These are phyloP conservation scores for Penicillium antarcticum DNA, from an alignment of 495 filamentous ascomycete genomes.

Conservation along the genomic window DNA sequence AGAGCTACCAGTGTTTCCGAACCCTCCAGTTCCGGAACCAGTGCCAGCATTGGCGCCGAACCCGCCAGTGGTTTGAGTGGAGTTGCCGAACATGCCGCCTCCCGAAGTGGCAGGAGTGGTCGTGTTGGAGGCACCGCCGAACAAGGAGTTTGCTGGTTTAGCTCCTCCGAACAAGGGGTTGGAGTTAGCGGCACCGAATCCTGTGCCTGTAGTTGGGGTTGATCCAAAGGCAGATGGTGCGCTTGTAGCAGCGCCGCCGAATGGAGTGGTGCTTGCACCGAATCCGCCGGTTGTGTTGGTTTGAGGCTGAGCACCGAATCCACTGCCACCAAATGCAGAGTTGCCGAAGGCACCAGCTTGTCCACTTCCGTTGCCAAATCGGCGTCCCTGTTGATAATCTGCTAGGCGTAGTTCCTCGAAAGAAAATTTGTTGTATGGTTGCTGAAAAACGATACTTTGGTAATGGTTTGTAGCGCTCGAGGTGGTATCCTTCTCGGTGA, in stretches of 20 bases:
- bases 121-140: constrained; percentile 25
- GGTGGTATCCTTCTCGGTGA: constrained; percentile 74
- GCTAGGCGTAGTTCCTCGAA: constrained; percentile 85
- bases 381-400: constrained; percentile 85
- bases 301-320: constrained; percentile 37
- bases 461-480: constrained; percentile 64
- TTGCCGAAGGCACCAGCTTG: constrained; percentile 80
- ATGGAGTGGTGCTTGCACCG: constrained; percentile 48
- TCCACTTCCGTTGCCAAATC: constrained; percentile 74
- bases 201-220: constrained; percentile 48
- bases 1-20: constrained; percentile 29
- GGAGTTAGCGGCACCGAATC: constrained; percentile 51
- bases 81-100: constrained; percentile 14
- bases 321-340: constrained; percentile 37
- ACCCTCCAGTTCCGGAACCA: constrained; percentile 19
- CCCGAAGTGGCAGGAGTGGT: constrained; percentile 24
- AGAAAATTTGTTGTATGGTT: constrained; percentile 82
- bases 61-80: constrained; percentile 18
- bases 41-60: constrained; percentile 30
- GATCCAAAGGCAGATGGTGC: constrained; percentile 41
- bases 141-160: constrained; percentile 40
- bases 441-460: constrained; percentile 85
- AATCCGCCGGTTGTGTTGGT: constrained; percentile 49
- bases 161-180: constrained; percentile 39
- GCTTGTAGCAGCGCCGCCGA: constrained; percentile 48